These are phyloP conservation scores for Lepiota venenata DNA, from an alignment of 768 basidiomycete genomes.

Conservation along the genomic window DNA sequence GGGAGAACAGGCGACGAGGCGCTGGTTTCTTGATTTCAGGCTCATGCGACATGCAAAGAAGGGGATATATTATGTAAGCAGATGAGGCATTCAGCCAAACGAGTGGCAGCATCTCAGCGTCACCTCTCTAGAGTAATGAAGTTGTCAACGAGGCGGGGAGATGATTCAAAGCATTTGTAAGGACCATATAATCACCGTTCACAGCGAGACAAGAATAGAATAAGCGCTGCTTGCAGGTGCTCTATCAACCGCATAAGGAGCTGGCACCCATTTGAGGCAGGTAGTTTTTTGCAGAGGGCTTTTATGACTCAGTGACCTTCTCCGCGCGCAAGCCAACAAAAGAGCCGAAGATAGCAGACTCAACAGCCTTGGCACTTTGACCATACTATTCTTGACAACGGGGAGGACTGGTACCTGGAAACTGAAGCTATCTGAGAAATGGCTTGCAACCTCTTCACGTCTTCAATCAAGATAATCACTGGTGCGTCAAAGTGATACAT, in stretches of 20 bases:
- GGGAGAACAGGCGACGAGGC: slow-evolving; percentile 21
- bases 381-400: slow-evolving; percentile 84
- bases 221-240: slow-evolving; percentile 81
- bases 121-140: no score
- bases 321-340: slow-evolving; percentile 46
- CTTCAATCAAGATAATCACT: slow-evolving; percentile 34
- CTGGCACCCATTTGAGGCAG: slow-evolving; percentile 49
- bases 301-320: slow-evolving; percentile 30
- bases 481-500: slow-evolving; percentile 90
- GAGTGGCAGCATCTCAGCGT: no score
- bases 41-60: background rate
- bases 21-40: slow-evolving; percentile 13
- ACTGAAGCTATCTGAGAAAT: slow-evolving; percentile 41
- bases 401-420: slow-evolving; percentile 80
- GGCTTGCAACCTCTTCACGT: background rate
- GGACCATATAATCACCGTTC: no score
- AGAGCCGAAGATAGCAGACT: slow-evolving; percentile 57
- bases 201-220: no score
- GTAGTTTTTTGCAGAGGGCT: slow-evolving; percentile 19
- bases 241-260: slow-evolving; percentile 69
- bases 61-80: no score
- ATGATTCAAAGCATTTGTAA: no score
- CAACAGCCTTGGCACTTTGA: slow-evolving; percentile 71
- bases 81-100: no score
- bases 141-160: no score